Evolutionary conservation across 2,329 filamentous ascomycete genomes (phyloP), one percentile per base, ranked within the genome.

Genomic region (Corinectria fuckeliana): DNA sequence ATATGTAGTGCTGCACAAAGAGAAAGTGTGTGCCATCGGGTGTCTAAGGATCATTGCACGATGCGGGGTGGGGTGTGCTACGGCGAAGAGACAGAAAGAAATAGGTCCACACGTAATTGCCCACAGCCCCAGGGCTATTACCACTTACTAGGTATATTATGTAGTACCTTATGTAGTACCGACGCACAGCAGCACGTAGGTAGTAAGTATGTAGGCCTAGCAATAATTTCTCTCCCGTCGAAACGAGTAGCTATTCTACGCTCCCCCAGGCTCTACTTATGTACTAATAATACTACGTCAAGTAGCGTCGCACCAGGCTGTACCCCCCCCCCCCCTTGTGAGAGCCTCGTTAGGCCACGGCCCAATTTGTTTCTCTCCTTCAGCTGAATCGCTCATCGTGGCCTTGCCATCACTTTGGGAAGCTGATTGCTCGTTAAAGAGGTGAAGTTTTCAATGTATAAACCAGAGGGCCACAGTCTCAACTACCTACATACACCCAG

Each of bases 291-390:
- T n/a, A n/a, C n/a, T n/a, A 58, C 57, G 57, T 69, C 66, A 61
- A 65, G 64, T 65, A 66, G 66, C 66, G 64, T 57, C 50, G 64
- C 56, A 65, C 52, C 44, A 57, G 42, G 20, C 42, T 23, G 50
- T 41, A 42, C 28, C 57, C 51, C 42, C 32, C 41, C 41, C 42
- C 28, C 57, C 51, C 42, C 32, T 48, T 48, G 51, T 44, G 18
- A 49, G 52, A 23, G 13, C n/a, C 41, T 45, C 23, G 23, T n/a
- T 6, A 28, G 23, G 41, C 41, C 23, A 26, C 21, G 23, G 23
- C 21, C 41, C 41, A 26, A 23, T 26, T 16, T 38, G 16, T 44
- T 16, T 23, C 16, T 44, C 16, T 42, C n/a, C 14, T 26, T 44
- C 41, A 44, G 41, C 41, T 44, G 13, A n/a, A 14, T 38, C 13